A percentile compares a stretch with the other conserved stretches of the same genome.
phyloP scores from a whole-genome alignment of 208 protist genomes.

The Leishmania aethiopica region DNA sequence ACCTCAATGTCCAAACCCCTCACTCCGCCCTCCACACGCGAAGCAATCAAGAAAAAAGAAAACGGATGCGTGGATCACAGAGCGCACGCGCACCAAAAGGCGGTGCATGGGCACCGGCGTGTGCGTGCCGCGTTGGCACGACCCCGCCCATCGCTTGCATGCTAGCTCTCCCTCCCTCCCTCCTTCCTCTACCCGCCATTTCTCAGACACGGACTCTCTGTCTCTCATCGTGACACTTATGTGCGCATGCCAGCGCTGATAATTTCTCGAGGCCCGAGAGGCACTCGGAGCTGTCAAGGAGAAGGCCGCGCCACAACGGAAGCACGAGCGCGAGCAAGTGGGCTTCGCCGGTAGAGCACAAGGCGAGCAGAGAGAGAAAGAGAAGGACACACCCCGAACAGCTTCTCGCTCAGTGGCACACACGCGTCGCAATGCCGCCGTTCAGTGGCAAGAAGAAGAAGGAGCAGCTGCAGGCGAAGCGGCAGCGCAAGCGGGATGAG shows the following conservation, averaged over 20 bases:
- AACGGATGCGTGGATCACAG: neutral
- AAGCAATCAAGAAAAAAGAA: neutral
- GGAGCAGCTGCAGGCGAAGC: conserved; percentile 89
- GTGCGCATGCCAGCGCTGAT: neutral
- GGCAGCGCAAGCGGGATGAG: conserved; percentile 72
- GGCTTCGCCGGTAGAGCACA: neutral
- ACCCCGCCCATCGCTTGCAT: neutral
- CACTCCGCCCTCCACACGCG: neutral
- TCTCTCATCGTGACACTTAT: neutral
- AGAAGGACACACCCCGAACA: neutral
- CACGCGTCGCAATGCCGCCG: conserved; percentile 36
- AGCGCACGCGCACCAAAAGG: neutral
- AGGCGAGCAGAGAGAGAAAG: neutral
- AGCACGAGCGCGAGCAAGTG: neutral
- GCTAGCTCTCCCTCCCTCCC: neutral
- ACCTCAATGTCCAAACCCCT: neutral
- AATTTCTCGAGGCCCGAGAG: neutral
- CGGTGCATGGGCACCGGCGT: neutral
- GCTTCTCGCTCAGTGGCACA: neutral
- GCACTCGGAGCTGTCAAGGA: neutral
- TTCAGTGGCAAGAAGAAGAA: conserved; percentile 94
- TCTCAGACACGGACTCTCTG: neutral
- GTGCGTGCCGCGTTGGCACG: neutral
- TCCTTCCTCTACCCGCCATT: neutral
- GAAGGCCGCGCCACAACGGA: neutral